Base-by-base conservation (phyloP, 2,329 filamentous ascomycete species). In the Lachnellula subtilissima region DNA sequence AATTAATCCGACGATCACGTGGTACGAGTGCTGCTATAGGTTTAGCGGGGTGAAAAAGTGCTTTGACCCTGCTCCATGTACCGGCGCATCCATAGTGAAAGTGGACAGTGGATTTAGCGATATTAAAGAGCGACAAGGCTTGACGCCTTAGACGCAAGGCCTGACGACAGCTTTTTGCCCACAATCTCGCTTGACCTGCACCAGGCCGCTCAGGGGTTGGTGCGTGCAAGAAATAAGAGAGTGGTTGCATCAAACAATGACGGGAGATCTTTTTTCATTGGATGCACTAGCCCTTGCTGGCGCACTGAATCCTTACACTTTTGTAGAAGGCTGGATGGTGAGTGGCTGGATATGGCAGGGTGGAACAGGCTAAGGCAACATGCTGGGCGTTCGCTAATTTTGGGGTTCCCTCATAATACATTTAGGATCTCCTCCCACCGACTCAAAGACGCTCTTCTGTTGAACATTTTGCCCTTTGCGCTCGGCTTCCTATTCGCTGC, bases 401-500 rank as follows among this genome's bases (percentile, higher is more conserved):
- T 32, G 9, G 28, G 28, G 28, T 32, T 32, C 2, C 28, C 28
- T 32, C 28, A 32, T 32, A 48, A 45, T 45, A 22, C 28, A 37
- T 36, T 37, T 50, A 37, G 9, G n/a, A 22, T 14, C 15, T 12
- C 19, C 48, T 50, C 48, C 48, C 48, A 37, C 35, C 32, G 48
- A 28, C 19, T 19, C 42, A 22, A 17, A 17, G 39, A 42, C 39
- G 19, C 23, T 32, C 28, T 32, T 50, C 48, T 50, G 19, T 28
- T 51, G 49, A 51, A 51, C 14, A 19, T 39, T 40, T 19, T 39
- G 28, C 28, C 23, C 14, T 46, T 46, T 52, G 51, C 51, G 51
- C 28, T 53, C 51, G 32, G 32, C 51, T 19, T 53, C 42, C 45
- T 45, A 53, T 53, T 53, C 42, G 51, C 25, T 39, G 22, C 15